These are phyloP conservation scores for Penicillium sp. DNA, from an alignment of 2,329 filamentous ascomycete species.

Conservation along the genomic window DNA sequence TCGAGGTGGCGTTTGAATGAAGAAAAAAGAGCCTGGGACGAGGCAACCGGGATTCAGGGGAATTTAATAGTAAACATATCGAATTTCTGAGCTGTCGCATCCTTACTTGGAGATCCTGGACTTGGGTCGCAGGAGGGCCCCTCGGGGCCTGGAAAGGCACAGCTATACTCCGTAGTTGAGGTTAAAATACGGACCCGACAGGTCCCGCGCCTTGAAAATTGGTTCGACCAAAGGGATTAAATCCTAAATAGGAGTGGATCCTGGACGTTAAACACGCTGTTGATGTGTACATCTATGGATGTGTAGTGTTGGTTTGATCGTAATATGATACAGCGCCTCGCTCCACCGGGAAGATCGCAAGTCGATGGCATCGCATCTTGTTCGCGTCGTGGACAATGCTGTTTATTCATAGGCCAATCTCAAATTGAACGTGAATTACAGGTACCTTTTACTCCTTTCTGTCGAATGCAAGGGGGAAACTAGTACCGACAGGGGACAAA, in stretches of 20 bases:
- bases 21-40: constrained; percentile 5
- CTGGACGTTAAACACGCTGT: background rate
- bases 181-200: constrained; percentile 16
- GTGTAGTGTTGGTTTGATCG: background rate
- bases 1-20: constrained; percentile 1
- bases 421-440: background rate
- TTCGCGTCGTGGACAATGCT: background rate
- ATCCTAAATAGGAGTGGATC: constrained; percentile 4
- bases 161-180: constrained; percentile 11
- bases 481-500: background rate
- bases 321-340: constrained; percentile 24
- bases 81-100: constrained; percentile 22
- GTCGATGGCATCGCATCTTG: background rate
- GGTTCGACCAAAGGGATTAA: background rate
- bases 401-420: background rate
- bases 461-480: background rate
- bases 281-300: background rate
- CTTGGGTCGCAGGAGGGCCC: constrained; percentile 20
- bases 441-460: background rate
- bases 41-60: constrained; percentile 18
- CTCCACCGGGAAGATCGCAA: background rate
- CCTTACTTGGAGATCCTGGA: constrained; percentile 17
- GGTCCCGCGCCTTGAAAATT: background rate
- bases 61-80: constrained; percentile 14
- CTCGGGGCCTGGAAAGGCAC: constrained; percentile 17